Conservation (phyloP, 2,329 filamentous ascomycete species). For the Diaporthe eres region DNA sequence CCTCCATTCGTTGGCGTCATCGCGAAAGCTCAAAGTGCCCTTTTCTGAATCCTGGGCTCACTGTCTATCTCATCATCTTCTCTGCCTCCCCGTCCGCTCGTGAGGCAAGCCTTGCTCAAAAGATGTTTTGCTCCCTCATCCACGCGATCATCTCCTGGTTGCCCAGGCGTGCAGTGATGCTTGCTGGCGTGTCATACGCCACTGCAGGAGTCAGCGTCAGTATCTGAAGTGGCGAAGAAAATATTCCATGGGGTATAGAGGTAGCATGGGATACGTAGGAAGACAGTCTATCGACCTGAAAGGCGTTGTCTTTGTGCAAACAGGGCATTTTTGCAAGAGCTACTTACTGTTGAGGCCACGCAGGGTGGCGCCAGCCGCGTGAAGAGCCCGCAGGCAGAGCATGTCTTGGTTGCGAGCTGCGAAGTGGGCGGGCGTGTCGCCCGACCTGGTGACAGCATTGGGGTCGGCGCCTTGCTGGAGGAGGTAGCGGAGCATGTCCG, state of each 20-base stretch:
- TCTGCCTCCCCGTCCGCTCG: background rate
- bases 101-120: background rate
- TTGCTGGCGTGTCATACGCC: background rate
- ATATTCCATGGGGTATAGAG: background rate
- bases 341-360: slow-evolving; percentile 3
- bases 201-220: background rate
- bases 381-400: background rate
- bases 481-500: background rate
- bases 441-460: background rate
- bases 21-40: background rate
- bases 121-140: background rate
- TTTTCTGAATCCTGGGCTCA: background rate
- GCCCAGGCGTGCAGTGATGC: background rate
- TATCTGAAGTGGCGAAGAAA: background rate
- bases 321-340: too few relatives aligned
- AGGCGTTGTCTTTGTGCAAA: background rate
- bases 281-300: too few relatives aligned
- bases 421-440: background rate
- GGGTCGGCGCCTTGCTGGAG: background rate
- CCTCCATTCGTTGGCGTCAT: background rate
- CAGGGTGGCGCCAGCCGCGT: background rate
- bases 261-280: background rate
- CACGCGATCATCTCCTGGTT: slow-evolving; percentile 9
- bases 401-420: background rate
- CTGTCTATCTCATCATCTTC: background rate